Conservation (phyloP, 768 basidiomycete genomes). For the Lentinula aciculospora region DNA sequence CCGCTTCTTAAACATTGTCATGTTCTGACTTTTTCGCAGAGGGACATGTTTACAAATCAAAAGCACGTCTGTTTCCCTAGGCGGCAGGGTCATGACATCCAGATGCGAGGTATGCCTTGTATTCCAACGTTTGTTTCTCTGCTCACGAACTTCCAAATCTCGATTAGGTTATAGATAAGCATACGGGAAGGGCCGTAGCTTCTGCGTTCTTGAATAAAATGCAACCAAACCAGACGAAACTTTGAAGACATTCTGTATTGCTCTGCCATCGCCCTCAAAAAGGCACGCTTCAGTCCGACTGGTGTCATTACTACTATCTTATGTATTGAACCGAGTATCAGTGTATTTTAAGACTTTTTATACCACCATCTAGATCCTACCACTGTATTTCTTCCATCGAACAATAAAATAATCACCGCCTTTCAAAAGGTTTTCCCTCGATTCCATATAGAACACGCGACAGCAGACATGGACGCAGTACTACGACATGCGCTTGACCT, state of each 20-base stretch:
- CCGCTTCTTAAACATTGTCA: background rate
- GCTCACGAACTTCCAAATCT: conserved; percentile 1
- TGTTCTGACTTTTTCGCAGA: conserved; percentile 24
- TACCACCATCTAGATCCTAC: background rate
- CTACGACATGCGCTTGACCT: background rate
- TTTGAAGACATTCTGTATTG: conserved; percentile 21
- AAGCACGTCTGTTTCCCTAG: conserved; percentile 61
- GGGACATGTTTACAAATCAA: conserved; percentile 54
- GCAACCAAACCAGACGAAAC: conserved; percentile 52
- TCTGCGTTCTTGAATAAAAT: conserved; percentile 70
- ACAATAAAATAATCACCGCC: background rate
- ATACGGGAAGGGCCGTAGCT: conserved; percentile 52
- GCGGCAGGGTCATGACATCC: conserved; percentile 65
- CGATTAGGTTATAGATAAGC: conserved; percentile 52
- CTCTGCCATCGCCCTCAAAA: background rate
- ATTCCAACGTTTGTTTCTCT: background rate
- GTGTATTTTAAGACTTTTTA: background rate
- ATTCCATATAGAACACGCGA: background rate
- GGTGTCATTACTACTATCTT: background rate
- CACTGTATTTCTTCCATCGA: background rate
- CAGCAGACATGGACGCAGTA: background rate
- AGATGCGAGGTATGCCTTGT: conserved; percentile 54
- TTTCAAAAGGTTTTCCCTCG: background rate
- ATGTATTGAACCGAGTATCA: background rate
- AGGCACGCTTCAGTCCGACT: background rate